Evolutionary conservation across 2,329 filamentous ascomycete genomes (phyloP), one percentile per base, ranked within the genome.

Genomic region (Xylaria sp.): DNA sequence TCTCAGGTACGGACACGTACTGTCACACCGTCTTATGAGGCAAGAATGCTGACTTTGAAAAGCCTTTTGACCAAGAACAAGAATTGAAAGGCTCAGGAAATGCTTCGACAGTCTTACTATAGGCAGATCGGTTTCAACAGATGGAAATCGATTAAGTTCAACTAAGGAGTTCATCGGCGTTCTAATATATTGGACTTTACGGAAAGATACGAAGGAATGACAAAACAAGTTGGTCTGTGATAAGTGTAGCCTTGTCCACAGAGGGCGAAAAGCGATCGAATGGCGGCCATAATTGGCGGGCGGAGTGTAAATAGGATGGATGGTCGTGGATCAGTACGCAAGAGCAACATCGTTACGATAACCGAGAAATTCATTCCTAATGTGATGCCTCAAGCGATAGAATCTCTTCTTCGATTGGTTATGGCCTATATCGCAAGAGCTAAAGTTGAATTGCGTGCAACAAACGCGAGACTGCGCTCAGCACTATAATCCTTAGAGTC

Each of bases 311-410:
- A 83, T 4, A 87, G 77, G 17, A 89, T 9, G 59, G 17, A 89
- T 9, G 59, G 84, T 86, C 87, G 81, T 0, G 87, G 87, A 69
- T 90, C 87, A 0, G 84, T 85, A 2, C 83, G 80, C 2, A 90
- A 77, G 2, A 90, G 78, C 40, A 89, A 74, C 0, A 88, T 87
- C 3, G 88, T 89, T 1, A 83, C 87, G 46, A 90, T 86, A 6
- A 87, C 88, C 4, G 85, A 87, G 0, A 86, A 88, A 74, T 89
- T 89, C 1, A 85, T 85, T 4, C 88, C 87, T n/a, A 89, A 76
- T 1, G 87, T 87, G 4, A 90, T 86, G 10, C 88, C 88, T n/a
- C 87, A 80, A 1, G 87, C 89, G 40, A 90, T 86, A 11, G 81
- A 60, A 71, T 90, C 88, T 4, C 87, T 88, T 11, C 85, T 85